Evolutionary conservation across 345 rosid species (phyloP), one percentile per base, ranked within the genome.

Genomic region (Populus tremula): DNA sequence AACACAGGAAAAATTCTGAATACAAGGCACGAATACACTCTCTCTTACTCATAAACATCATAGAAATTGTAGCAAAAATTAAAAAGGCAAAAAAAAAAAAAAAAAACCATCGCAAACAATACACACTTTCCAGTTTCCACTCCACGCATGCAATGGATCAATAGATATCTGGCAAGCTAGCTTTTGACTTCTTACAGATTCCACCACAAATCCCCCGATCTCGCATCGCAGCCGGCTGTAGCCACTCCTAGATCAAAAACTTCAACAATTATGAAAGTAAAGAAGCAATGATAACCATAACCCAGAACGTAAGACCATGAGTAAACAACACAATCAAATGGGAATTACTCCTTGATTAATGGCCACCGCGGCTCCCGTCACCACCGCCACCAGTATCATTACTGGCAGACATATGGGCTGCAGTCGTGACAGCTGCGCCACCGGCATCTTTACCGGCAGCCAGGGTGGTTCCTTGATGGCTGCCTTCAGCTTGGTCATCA

Each of bases 351-450:
- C 74, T 36, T 45, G 9, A 35, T 23, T 59, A 74, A 35, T 45
- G 75, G 3, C 56, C 83, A 0, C 72, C 82, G 0, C 86, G 80
- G 0, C 78, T 80, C 1, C 66, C 84, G 0, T 82, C 84, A 5
- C 71, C 79, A 43, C 73, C 41, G 41, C 86, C 72, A 29, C 65
- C 84, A 1, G 61, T 61, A 43, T 65, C 80, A 47, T 82, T 66
- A 17, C 82, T 7, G 33, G 77, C 78, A 20, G 87, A 68, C 25
- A 49, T 23, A 54, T 74, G 74, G 31, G 67, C 77, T 29, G 78
- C 72, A 20, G 70, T 33, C 50, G 25, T 31, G 9, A 54, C 77
- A 64, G 72, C 84, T 71, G 75, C 68, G 17, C 78, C 81, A 8
- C 75, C 81, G 3, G 82, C 75, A 31, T 77, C 83, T 25, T 0